Base-by-base conservation (phyloP, 1,139 yeast species). In the Sugiyamaella grinbergsii region DNA sequence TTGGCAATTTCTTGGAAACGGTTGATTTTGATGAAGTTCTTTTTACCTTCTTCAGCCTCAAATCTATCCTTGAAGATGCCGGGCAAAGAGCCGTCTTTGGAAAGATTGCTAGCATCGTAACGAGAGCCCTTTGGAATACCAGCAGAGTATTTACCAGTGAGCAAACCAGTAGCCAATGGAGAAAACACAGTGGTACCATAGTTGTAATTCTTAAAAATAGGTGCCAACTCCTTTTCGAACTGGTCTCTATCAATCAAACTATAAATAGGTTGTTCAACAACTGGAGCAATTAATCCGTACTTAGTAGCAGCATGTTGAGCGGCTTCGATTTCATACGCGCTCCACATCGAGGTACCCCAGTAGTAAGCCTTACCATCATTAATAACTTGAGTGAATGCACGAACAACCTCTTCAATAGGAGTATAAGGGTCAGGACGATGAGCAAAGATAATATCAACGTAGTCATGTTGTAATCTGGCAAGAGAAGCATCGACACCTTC, bases 391-490 rank as follows among this genome's bases (percentile, higher is more conserved):
- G 66, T 80, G 74, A 81, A 70, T 1, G 80, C 78, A 49, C 71
- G 71, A 74, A 80, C 79, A 31, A 75, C 73, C 61, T 80, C 83
- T 54, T 71, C 73, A 58, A 72, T 71, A 29, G 81, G 78, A 3
- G 77, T 71, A 42, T 36, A 50, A 31, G 62, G 57, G 58, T 80
- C 85, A 31, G 73, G 74, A 54, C 84, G 70, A 61, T 81, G 85
- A 15, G 69, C 69, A 54, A 60, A 66, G 37, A 67, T 61, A 36
- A 68, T 55, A 49, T 68, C 71, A 34, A 68, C 71, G 48, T 67
- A 66, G 28, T 66, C 71, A 20, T 56, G 77, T 31, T 82, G 83
- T 53, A 81, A 67, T 62, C 84, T 72, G 54, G 68, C 67, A 24
- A 74, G 71, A 2, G 80, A 74, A 8, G 62, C 71, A 48, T 75